Percentiles rank a stretch among this genome's conserved stretches.
These are phyloP conservation scores for Pisolithus tinctorius DNA, from an alignment of 768 basidiomycete species.

Conservation along the genomic window DNA sequence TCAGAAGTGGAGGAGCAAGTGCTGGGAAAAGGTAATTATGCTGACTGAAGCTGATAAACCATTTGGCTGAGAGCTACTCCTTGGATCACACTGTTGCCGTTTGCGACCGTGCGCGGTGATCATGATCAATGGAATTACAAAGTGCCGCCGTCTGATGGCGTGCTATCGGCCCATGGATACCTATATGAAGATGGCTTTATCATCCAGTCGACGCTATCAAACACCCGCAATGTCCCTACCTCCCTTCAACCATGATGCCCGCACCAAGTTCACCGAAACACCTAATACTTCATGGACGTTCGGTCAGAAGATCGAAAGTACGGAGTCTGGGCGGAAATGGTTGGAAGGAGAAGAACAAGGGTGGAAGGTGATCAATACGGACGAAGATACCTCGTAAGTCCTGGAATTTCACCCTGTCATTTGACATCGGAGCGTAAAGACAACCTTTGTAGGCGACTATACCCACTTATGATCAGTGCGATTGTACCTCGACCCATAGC, in stretches of 20 bases:
- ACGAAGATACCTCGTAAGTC: constrained; percentile 22
- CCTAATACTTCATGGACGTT: constrained; percentile 29
- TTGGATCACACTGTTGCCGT: too few relatives aligned
- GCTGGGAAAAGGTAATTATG: too few relatives aligned
- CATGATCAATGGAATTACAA: too few relatives aligned
- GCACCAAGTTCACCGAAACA: constrained; percentile 20
- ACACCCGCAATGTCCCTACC: constrained; percentile 20
- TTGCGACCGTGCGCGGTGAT: too few relatives aligned
- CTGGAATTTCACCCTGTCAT: background rate
- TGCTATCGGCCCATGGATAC: background rate
- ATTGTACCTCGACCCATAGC: constrained; percentile 41
- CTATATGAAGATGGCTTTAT: background rate
- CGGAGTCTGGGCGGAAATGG: constrained; percentile 27
- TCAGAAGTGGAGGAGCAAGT: too few relatives aligned
- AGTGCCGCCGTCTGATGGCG: too few relatives aligned
- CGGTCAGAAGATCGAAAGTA: constrained; percentile 23
- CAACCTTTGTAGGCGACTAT: constrained; percentile 15
- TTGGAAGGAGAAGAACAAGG: constrained; percentile 28
- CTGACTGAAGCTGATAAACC: too few relatives aligned
- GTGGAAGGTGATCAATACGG: constrained; percentile 28
- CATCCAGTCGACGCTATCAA: background rate
- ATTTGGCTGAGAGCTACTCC: too few relatives aligned
- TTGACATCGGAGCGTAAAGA: too few relatives aligned
- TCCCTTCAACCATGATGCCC: constrained; percentile 15
- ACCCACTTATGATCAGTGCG: constrained; percentile 32